Evolutionary conservation across 23 red algal genomes (phyloP), one percentile per base, ranked within the genome.

Genomic region (Gracilaria vermiculophylla): DNA sequence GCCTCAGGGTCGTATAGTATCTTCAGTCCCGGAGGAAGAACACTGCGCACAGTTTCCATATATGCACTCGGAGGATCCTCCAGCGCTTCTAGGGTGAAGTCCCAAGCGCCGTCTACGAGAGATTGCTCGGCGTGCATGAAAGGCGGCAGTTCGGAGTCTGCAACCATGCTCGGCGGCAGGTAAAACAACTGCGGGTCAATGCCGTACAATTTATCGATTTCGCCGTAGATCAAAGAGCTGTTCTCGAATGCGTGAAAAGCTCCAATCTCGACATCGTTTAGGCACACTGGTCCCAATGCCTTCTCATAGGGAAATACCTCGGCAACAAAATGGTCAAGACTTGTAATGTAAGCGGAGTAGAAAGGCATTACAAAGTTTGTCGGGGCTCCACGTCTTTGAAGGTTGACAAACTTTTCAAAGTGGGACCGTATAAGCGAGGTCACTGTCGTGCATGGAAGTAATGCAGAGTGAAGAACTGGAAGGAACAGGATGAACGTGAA

Each of bases 381-480:
- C 17, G 67, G 67, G n/a, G 33, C 67, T 47, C 67, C 67, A 10
- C 67, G 67, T 34, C 67, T 23, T 48, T 73, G 67, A 15, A 73
- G 25, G 37, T 73, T 73, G 42, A 73, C 42, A 48, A 73, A 73
- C 47, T 10, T 73, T 47, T 45, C 39, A 37, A 73, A 73, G 10
- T 73, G 67, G 4, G 32, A 19, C n/a, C 42, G 67, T 42, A 73
- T 48, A 45, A 73, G 28, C 8, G 40, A 13, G n/a, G 67, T 73
- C 67, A 73, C 67, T 27, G 67, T 73, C 37, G 67, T 73, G 33
- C 67, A 73, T 73, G 67, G 40, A 73, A 73, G 67, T 73, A 40
- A 40, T 29, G 2, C 14, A 21, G 67, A 73, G 23, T 73, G 67
- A 36, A 64, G 4, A 28, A 73, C 25, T 44, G 42, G 67, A 48